Evolutionary conservation across 2,329 filamentous ascomycete genomes (phyloP).

Genomic region (Phaeosphaeria sp.): DNA sequence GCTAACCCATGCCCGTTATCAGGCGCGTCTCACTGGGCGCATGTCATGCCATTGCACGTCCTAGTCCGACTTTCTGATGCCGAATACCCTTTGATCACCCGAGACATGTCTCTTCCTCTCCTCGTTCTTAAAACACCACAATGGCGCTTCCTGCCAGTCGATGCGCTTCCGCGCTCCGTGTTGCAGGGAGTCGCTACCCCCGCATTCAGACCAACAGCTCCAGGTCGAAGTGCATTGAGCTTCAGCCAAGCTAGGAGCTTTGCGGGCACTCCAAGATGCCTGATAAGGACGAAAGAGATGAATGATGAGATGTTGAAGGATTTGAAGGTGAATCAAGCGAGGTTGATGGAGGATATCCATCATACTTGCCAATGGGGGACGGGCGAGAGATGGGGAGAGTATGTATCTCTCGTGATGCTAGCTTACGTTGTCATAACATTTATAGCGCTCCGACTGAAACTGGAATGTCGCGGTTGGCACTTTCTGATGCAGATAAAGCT

Average conservation of each 20-base stretch:
- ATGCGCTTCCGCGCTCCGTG: conserved; percentile 21
- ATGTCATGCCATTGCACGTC: conserved; percentile 24
- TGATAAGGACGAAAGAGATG: conserved; percentile 55
- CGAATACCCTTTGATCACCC: conserved; percentile 12
- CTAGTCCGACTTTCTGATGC: conserved; percentile 17
- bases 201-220: conserved; percentile 17
- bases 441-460: conserved; percentile 62
- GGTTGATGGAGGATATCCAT: conserved; percentile 70
- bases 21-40: conserved; percentile 22
- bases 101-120: conserved; percentile 12
- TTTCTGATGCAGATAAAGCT: conserved; percentile 73
- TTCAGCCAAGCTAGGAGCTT: conserved; percentile 32
- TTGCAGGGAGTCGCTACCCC: conserved; percentile 29
- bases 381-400: conserved; percentile 72
- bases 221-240: conserved; percentile 7
- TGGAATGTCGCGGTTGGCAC: conserved; percentile 76
- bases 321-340: conserved; percentile 64
- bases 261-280: conserved; percentile 37
- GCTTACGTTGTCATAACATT: conserved; percentile 37
- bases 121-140: conserved; percentile 3
- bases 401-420: conserved; percentile 19
- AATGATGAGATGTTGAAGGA: conserved; percentile 58
- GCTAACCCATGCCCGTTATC: conserved; percentile 23
- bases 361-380: conserved; percentile 71
- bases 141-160: conserved; percentile 23